Percentiles rank a stretch among this genome's conserved stretches.
Evolutionary conservation across 116 monocot species (phyloP).

Genomic region (Cymodocea nodosa): DNA sequence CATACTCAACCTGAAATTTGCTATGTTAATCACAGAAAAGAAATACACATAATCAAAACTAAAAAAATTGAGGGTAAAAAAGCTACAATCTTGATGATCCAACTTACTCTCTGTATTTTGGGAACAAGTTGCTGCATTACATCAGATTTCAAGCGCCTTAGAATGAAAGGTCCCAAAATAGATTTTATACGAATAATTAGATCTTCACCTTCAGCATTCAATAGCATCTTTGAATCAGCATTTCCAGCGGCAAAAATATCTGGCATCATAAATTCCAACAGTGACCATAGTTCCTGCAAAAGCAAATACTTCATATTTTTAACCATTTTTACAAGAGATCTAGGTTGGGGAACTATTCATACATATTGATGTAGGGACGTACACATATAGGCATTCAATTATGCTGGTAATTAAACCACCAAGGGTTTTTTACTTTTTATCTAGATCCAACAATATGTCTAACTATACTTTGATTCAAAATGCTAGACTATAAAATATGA

Average conservation of each 20-base stretch:
- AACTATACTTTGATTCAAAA: too few relatives aligned
- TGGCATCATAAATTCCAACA: conserved; percentile 98
- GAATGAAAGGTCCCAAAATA: conserved; percentile 92
- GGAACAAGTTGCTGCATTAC: conserved; percentile 98
- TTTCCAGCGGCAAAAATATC: conserved; percentile 87
- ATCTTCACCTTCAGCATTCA: conserved; percentile 60
- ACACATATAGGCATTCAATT: too few relatives aligned
- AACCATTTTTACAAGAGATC: too few relatives aligned
- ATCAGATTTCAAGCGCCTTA: conserved; percentile 93
- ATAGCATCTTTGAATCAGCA: conserved; percentile 68
- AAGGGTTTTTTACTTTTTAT: too few relatives aligned
- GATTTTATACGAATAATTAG: conserved; percentile 87
- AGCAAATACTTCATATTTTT: background rate
- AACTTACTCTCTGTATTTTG: conserved; percentile 78
- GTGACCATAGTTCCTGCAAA: conserved; percentile 94
- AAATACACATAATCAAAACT: background rate
- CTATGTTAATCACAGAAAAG: background rate
- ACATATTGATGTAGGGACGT: too few relatives aligned
- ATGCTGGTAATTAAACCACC: too few relatives aligned
- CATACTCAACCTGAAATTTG: conserved; percentile 59
- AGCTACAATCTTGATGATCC: too few relatives aligned
- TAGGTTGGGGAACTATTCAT: too few relatives aligned
- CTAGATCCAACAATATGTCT: too few relatives aligned
- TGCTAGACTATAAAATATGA: too few relatives aligned
- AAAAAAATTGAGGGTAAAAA: too few relatives aligned